Conservation (phyloP, 2,329 filamentous ascomycete species). For the Macroventuria anomochaeta region DNA sequence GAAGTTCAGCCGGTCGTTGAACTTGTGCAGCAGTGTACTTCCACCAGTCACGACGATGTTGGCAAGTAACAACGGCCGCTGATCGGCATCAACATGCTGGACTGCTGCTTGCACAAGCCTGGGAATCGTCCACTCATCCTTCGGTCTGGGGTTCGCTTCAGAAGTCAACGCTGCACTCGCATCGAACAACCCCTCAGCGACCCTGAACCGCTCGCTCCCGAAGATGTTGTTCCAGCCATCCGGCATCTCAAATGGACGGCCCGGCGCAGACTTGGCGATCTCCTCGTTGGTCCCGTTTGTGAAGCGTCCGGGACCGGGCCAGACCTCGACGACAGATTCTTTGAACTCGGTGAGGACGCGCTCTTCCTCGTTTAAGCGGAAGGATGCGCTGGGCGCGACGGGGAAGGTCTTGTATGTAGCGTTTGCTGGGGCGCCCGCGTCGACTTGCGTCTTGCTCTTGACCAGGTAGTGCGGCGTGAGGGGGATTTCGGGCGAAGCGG, state of each 20-base stretch:
- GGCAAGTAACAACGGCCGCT: slow-evolving; percentile 79
- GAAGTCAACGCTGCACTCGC: slow-evolving; percentile 72
- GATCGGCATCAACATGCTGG: slow-evolving; percentile 83
- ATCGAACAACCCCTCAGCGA: slow-evolving; percentile 91
- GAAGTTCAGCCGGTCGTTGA: slow-evolving; percentile 86
- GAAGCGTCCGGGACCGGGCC: slow-evolving; percentile 79
- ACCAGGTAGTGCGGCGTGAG: slow-evolving; percentile 87
- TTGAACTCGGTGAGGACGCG: slow-evolving; percentile 95
- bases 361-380: slow-evolving; percentile 86
- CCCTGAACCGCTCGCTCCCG: slow-evolving; percentile 82
- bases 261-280: slow-evolving; percentile 72
- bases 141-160: slow-evolving; percentile 60
- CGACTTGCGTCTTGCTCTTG: slow-evolving; percentile 84
- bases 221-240: slow-evolving; percentile 97
- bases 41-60: slow-evolving; percentile 95
- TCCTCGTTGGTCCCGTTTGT: slow-evolving; percentile 71
- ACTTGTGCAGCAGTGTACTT: slow-evolving; percentile 84
- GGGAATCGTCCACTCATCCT: slow-evolving; percentile 80
- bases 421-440: slow-evolving; percentile 81
- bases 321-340: slow-evolving; percentile 93
- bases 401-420: slow-evolving; percentile 75
- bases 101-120: slow-evolving; percentile 81
- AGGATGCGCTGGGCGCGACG: slow-evolving; percentile 69
- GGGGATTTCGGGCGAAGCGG: slow-evolving; percentile 71
- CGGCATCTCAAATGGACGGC: slow-evolving; percentile 94